Evolutionary conservation across 441 rosid species (phyloP).

Genomic region (Mallotus repandus): DNA sequence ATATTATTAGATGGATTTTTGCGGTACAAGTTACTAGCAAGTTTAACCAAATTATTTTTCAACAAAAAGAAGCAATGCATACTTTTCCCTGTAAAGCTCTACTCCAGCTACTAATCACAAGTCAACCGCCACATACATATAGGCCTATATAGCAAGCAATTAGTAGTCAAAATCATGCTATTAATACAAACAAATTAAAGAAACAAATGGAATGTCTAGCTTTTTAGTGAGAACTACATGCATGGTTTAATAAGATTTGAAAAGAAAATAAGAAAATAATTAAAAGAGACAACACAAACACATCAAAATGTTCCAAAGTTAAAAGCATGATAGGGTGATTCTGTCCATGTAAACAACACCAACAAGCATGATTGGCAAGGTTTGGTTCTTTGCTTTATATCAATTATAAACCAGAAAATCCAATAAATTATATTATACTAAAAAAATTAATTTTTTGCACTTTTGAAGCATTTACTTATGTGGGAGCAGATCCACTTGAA

Average conservation of each 20-base stretch:
- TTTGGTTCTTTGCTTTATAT: constrained; percentile 10
- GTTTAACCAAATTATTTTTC: neutral
- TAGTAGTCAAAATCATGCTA: neutral
- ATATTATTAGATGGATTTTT: neutral
- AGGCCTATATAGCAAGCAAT: neutral
- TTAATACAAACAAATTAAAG: too few species aligned
- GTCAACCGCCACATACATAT: neutral
- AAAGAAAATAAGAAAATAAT: neutral
- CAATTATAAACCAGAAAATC: constrained; percentile 8
- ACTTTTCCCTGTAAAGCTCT: constrained; percentile 5
- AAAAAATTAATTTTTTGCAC: too few species aligned
- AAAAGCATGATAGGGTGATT: constrained; percentile 10
- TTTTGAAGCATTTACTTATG: constrained; percentile 14
- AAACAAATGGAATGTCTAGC: too few species aligned
- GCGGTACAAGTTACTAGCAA: neutral
- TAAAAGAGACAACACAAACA: neutral
- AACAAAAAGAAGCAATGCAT: neutral
- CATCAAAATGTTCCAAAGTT: constrained; percentile 2
- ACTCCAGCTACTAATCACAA: neutral
- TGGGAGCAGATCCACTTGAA: constrained; percentile 25
- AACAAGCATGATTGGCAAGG: constrained; percentile 23
- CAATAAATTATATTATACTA: too few species aligned
- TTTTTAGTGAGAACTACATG: neutral
- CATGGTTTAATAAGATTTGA: neutral
- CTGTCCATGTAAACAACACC: constrained; percentile 20